Conservation (phyloP, 164 flowering plant genomes). For the Kingdonia uniflora region DNA sequence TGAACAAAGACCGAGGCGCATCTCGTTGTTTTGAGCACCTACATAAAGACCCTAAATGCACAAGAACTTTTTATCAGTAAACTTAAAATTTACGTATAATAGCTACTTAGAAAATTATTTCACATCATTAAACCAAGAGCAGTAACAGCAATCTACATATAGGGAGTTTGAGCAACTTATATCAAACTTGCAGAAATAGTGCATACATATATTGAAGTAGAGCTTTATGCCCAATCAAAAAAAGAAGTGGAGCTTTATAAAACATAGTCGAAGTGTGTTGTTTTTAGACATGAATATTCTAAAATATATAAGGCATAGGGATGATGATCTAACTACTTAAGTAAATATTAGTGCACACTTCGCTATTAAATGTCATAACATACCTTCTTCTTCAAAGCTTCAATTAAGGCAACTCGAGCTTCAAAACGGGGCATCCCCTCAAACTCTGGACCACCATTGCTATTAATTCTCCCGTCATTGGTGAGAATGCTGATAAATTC, state of each 20-base stretch:
- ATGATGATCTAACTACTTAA: too few relatives aligned
- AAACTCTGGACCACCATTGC: constrained; percentile 74
- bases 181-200: too few relatives aligned
- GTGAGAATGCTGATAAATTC: constrained; percentile 82
- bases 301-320: too few relatives aligned
- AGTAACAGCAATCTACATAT: too few relatives aligned
- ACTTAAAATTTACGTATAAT: not conserved
- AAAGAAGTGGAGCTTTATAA: too few relatives aligned
- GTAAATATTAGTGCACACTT: too few relatives aligned
- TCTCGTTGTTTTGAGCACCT: constrained; percentile 72
- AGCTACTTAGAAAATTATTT: not conserved
- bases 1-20: constrained; percentile 93
- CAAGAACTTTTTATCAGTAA: not conserved
- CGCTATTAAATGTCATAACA: not conserved
- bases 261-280: too few relatives aligned
- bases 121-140: too few relatives aligned
- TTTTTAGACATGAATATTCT: too few relatives aligned
- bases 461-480: constrained; percentile 91
- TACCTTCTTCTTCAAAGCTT: constrained; percentile 73
- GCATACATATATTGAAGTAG: too few relatives aligned
- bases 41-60: constrained; percentile 62
- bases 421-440: constrained; percentile 83
- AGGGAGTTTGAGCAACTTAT: too few relatives aligned
- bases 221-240: too few relatives aligned
- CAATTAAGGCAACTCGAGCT: constrained; percentile 72